Evolutionary conservation across 129 eudicot species (phyloP).

Genomic region (Saposhnikovia divaricata): DNA sequence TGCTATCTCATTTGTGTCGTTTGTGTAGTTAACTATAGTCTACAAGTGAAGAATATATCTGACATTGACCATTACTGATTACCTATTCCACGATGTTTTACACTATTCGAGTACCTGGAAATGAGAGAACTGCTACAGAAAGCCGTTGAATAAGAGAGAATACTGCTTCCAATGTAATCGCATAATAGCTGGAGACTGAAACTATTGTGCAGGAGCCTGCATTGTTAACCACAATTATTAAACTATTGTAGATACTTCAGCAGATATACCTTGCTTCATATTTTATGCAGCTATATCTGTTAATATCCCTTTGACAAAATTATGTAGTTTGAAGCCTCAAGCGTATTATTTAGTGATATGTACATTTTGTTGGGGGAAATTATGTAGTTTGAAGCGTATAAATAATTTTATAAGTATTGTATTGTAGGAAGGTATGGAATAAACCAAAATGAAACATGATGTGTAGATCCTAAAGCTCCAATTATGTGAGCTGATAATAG

Average conservation of each 20-base stretch:
- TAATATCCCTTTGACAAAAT: too few species aligned
- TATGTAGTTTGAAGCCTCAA: too few species aligned
- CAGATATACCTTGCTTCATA: too few species aligned
- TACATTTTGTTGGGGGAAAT: too few species aligned
- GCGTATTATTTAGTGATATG: too few species aligned
- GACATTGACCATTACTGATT: background rate
- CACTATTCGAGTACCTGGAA: conserved; percentile 42
- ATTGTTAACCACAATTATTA: too few species aligned
- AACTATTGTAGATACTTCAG: too few species aligned
- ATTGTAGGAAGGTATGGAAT: background rate
- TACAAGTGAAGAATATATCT: background rate
- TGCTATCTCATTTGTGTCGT: background rate
- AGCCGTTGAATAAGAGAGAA: conserved; percentile 46
- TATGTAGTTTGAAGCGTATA: too few species aligned
- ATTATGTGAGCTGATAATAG: background rate
- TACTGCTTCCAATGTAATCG: conserved; percentile 63
- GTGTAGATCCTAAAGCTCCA: background rate
- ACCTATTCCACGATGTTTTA: conserved; percentile 33
- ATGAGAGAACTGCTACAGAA: conserved; percentile 49
- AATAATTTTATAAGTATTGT: too few species aligned
- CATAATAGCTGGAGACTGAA: conserved; percentile 50
- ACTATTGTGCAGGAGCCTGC: conserved; percentile 16
- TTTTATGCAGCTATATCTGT: too few species aligned
- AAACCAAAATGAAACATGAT: background rate
- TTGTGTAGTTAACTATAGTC: background rate